phyloP scores from a whole-genome alignment of 495 filamentous ascomycete species.

The Trichoderma reesei region DNA sequence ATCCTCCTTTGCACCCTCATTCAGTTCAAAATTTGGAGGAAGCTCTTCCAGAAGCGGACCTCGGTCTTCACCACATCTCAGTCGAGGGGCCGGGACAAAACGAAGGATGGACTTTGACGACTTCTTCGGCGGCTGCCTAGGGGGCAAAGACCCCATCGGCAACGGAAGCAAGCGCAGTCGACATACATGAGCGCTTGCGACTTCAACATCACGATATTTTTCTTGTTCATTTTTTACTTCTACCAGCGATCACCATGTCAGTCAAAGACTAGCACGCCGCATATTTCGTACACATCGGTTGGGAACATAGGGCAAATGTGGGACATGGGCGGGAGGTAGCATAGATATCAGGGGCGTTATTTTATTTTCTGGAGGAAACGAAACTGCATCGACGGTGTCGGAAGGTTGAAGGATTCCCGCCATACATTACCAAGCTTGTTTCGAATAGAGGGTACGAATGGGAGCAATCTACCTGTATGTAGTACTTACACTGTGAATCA shows the following conservation, averaged over 20 bases:
- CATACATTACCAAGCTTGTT: not conserved
- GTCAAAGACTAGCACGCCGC: not conserved
- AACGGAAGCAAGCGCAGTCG: constrained; percentile 62
- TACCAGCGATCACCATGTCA: constrained; percentile 8
- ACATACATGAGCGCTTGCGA: constrained; percentile 39
- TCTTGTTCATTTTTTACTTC: not conserved
- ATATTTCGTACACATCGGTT: constrained; percentile 2
- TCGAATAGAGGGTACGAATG: constrained; percentile 4
- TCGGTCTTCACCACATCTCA: constrained; percentile 37
- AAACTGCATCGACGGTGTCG: constrained; percentile 1
- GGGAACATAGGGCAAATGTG: constrained; percentile 3
- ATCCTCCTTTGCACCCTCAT: constrained; percentile 37
- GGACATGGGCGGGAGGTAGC: constrained; percentile 9
- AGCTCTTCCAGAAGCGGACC: constrained; percentile 20
- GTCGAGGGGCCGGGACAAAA: constrained; percentile 62
- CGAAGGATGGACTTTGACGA: constrained; percentile 67
- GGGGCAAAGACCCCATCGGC: constrained; percentile 50
- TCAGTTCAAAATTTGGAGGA: constrained; percentile 35
- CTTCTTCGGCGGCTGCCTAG: constrained; percentile 61
- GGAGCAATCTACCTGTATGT: constrained; percentile 6
- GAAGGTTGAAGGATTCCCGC: not conserved
- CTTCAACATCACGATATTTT: not conserved
- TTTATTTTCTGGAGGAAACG: not conserved
- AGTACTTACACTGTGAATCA: not conserved
- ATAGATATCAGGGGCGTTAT: constrained; percentile 8